Percentiles rank a stretch among this genome's conserved stretches.
These are phyloP conservation scores for Cichorium intybus DNA, from an alignment of 140 eudicot genomes.

Conservation along the genomic window DNA sequence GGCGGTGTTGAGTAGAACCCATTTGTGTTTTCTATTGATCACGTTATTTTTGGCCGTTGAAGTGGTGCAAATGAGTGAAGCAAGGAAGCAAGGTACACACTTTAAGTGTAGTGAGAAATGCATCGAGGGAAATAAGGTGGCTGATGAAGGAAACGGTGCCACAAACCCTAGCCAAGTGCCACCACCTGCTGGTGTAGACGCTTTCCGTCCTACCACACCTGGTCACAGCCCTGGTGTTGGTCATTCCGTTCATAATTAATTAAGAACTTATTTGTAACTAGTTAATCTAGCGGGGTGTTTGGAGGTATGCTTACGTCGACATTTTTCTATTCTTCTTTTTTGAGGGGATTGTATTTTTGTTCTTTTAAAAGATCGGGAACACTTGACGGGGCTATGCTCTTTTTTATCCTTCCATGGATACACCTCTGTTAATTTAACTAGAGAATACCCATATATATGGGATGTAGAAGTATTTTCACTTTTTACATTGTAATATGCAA, in stretches of 20 bases:
- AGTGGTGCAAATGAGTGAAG: conserved; percentile 28
- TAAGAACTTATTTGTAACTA: conserved; percentile 12
- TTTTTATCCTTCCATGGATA: background rate
- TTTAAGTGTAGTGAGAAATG: conserved; percentile 1
- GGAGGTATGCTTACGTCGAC: conserved; percentile 7
- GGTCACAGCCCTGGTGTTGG: conserved; percentile 55
- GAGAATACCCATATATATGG: background rate
- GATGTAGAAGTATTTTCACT: conserved; percentile 18
- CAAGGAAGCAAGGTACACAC: conserved; percentile 29
- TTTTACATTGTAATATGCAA: conserved; percentile 11
- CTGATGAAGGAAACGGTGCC: conserved; percentile 16
- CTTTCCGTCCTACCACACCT: conserved; percentile 46
- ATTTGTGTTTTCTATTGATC: conserved; percentile 22
- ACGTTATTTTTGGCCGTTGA: conserved; percentile 19
- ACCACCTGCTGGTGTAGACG: conserved; percentile 32
- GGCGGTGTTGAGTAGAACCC: conserved; percentile 21
- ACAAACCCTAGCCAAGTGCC: conserved; percentile 29
- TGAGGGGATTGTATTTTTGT: conserved; percentile 20
- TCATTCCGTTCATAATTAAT: conserved; percentile 40
- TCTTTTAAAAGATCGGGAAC: background rate
- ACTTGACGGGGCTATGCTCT: background rate
- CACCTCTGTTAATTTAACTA: background rate
- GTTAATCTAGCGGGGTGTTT: conserved; percentile 9
- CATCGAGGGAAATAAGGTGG: background rate
- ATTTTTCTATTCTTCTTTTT: background rate